These are phyloP conservation scores for Leccinum fallax DNA, from an alignment of 1,284 basidiomycete genomes.

Conservation along the genomic window DNA sequence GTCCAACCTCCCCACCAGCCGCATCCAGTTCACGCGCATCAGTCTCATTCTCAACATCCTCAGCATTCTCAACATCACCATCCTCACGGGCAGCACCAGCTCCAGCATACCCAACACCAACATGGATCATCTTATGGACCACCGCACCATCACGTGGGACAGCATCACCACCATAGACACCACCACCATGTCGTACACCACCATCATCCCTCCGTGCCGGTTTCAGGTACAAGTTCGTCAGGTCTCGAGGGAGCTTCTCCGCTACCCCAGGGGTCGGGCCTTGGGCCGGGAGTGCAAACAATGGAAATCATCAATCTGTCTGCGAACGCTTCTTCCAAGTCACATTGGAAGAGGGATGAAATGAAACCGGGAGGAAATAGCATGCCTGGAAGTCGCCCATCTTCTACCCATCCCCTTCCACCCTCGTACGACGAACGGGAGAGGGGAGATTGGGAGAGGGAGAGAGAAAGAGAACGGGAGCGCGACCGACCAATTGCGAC, in stretches of 20 bases:
- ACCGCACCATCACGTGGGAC: slow-evolving; percentile 34
- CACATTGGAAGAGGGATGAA: slow-evolving; percentile 36
- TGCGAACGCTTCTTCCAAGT: slow-evolving; percentile 27
- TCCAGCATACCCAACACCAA: slow-evolving; percentile 38
- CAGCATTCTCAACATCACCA: slow-evolving; percentile 39
- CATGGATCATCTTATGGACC: slow-evolving; percentile 33
- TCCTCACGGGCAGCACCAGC: slow-evolving; percentile 26
- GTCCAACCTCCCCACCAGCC: slow-evolving; percentile 22
- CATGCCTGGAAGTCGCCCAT: slow-evolving; percentile 33
- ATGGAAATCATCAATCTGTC: slow-evolving; percentile 37
- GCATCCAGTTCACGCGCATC: slow-evolving; percentile 26
- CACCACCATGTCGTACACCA: slow-evolving; percentile 50
- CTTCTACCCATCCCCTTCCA: slow-evolving; percentile 34
- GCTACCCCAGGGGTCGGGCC: slow-evolving; percentile 20
- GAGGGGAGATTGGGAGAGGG: slow-evolving; percentile 23
- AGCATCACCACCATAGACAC: slow-evolving; percentile 44
- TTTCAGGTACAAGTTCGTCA: slow-evolving; percentile 18
- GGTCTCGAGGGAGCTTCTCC: slow-evolving; percentile 24
- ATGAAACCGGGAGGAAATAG: slow-evolving; percentile 26
- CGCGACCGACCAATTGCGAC: slow-evolving; percentile 36
- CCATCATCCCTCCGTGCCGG: slow-evolving; percentile 33
- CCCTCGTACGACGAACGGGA: slow-evolving; percentile 32
- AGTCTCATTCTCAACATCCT: slow-evolving; percentile 28
- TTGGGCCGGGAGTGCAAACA: slow-evolving; percentile 34
- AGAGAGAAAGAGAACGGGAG: slow-evolving; percentile 24